Base-by-base conservation (phyloP, 2,329 filamentous ascomycete genomes). In the Phialemoniopsis sp. region DNA sequence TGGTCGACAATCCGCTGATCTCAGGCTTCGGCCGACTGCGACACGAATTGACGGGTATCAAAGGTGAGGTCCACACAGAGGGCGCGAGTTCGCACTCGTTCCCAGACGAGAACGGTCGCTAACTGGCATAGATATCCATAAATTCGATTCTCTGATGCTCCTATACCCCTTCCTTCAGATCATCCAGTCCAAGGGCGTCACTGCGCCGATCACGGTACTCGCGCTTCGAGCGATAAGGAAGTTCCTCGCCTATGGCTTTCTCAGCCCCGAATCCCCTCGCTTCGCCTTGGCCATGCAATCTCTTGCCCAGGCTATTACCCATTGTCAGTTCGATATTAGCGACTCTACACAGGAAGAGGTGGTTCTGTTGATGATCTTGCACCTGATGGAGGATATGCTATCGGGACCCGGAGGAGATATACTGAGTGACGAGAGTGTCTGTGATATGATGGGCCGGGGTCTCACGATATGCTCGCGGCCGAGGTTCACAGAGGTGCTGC, bases 401-500 rank as follows among this genome's bases (percentile, higher is more conserved):
- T 94, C 90, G 13, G 88, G 93, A 1, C 88, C 90, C 0, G 89
- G 91, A 21, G 93, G 93, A 29, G 85, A 94, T 49, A 80, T 97
- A 10, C 70, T 98, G n/a, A 94, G 91, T 42, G 93, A 98, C 54
- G 91, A 97, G 66, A 97, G 91, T 57, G 89, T 98, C 10, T 98
- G 94, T 59, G 89, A 96, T 60, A 97, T 98, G 89, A 97, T 98
- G 91, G 93, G 95, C 60, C 91, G 89, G 2, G 93, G 91, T 2
- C 66, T 98, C 49, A 95, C 89, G 56, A 97, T 98, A 71, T 98
- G 93, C 69, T 98, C 91, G 47, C 90, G 97, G 56, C 80, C 87
- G 40, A 81, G 91, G 40, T 82, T 97, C 45, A 96, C 90, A 9
- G 90, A 96, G 53, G 82, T 97, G 4, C 69, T 98, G 39, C 81